Evolutionary conservation across 2,329 filamentous ascomycete species (phyloP), one percentile per base, ranked within the genome.

Genomic region (Xenosphaeropsis pyriputrescens): DNA sequence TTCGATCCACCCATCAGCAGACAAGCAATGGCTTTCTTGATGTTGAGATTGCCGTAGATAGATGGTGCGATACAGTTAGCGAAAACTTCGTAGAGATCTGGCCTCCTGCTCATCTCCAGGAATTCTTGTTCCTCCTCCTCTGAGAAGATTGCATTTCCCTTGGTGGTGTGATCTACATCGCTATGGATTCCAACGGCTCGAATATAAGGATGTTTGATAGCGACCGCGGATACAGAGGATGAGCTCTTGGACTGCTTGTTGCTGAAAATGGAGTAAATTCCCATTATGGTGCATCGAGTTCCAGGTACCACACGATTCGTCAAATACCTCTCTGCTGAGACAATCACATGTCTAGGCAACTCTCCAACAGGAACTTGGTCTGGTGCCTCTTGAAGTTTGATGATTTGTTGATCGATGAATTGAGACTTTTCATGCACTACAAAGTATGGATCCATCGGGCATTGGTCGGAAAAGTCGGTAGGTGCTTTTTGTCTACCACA

Each of bases 71-170:
- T 94, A 57, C 88, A 96, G 50, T 82, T 77, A 2, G 88, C 76
- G 62, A 98, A 89, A 29, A 85, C 68, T 26, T 81, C 80, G 59
- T 96, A 98, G n/a, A 98, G 71, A 54, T 96, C 88, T 6, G 86
- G 84, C 37, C 85, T 70, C 46, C 91, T 71, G 55, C 88, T 95
- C 64, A 98, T 72, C 54, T 96, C 88, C 36, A 79, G 59, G 44
- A 96, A 98, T 49, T 98, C 89, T 57, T 96, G 89, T 60, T 98
- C 91, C 51, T 98, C 91, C 52, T 95, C 86, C 56, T 95, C 91
- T 0, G 82, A 82, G 58, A 95, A 96, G 13, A 81, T 71, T 0
- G 81, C 75, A 47, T 75, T 79, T 15, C 88, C 88, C 56, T 93
- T 93, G 37, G 83, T 77, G 3, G 85, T 88, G 53, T 93, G 82